A percentile compares a stretch with the other conserved stretches of the same genome.
Evolutionary conservation across 495 filamentous ascomycete genomes (phyloP).

Genomic region (Penicillium desertorum): DNA sequence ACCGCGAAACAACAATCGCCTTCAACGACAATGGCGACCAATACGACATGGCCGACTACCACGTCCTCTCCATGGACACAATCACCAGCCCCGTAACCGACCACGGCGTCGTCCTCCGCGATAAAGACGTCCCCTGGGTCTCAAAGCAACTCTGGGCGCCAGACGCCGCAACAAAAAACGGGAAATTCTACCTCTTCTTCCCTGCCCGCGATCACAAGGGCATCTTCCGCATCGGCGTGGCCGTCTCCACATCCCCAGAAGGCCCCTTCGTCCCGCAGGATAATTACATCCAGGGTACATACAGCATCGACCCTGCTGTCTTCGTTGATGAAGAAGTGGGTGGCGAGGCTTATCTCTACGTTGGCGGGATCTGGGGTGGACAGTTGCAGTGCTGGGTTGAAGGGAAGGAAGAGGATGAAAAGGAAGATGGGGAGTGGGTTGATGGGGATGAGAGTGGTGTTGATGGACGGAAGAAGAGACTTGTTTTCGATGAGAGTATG

Average conservation of each 20-base stretch:
- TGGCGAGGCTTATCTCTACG: slow-evolving; percentile 51
- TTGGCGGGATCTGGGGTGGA: slow-evolving; percentile 66
- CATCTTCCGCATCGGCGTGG: slow-evolving; percentile 63
- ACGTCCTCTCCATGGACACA: slow-evolving; percentile 50
- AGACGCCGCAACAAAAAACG: slow-evolving; percentile 44
- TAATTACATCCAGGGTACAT: slow-evolving; percentile 38
- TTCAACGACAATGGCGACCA: slow-evolving; percentile 82
- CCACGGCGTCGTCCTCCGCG: slow-evolving; percentile 43
- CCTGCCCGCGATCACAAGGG: slow-evolving; percentile 48
- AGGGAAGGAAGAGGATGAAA: neutral
- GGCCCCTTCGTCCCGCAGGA: slow-evolving; percentile 48
- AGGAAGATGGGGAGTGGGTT: neutral
- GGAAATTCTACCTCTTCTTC: slow-evolving; percentile 53
- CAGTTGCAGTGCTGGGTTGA: slow-evolving; percentile 59
- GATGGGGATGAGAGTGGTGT: neutral
- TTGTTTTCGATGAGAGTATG: slow-evolving; percentile 46
- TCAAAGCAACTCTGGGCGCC: slow-evolving; percentile 51
- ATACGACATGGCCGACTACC: slow-evolving; percentile 68
- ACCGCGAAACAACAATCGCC: slow-evolving; percentile 41
- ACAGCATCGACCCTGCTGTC: slow-evolving; percentile 51
- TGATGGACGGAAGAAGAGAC: slow-evolving; percentile 18
- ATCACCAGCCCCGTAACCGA: slow-evolving; percentile 42
- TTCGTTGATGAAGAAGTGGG: slow-evolving; percentile 48
- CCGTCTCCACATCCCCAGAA: slow-evolving; percentile 40
- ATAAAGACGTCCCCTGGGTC: slow-evolving; percentile 45